phyloP scores from a whole-genome alignment of 257 asterid species.

The Schizonepeta tenuifolia region DNA sequence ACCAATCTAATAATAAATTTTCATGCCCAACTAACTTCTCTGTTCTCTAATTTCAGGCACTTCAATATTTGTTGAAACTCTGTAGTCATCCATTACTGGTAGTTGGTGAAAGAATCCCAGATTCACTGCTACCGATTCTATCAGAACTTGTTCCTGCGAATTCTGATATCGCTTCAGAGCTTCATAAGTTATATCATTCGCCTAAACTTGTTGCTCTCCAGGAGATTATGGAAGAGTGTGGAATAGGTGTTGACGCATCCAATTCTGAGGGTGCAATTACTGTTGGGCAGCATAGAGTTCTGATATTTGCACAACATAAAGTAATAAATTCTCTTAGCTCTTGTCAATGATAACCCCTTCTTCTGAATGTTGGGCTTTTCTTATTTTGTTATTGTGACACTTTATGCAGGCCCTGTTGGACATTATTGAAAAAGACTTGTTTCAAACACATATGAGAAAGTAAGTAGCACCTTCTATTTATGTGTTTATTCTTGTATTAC shows the following conservation, averaged over 20 bases:
- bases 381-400: conserved; percentile 33
- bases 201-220: conserved; percentile 97
- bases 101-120: conserved; percentile 78
- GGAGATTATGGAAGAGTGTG: conserved; percentile 99
- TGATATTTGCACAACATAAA: conserved; percentile 98
- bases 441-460: conserved; percentile 86
- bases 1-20: neutral
- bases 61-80: conserved; percentile 91
- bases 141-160: conserved; percentile 80
- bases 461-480: conserved; percentile 46
- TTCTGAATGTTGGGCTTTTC: conserved; percentile 19
- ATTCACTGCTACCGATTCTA: conserved; percentile 63
- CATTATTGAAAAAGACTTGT: conserved; percentile 87
- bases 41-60: conserved; percentile 67
- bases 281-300: conserved; percentile 90
- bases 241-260: conserved; percentile 89
- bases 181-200: conserved; percentile 86
- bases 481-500: neutral
- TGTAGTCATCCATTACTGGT: conserved; percentile 98
- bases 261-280: conserved; percentile 73
- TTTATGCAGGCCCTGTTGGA: conserved; percentile 87
- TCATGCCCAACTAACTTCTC: conserved; percentile 34
- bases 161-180: conserved; percentile 71
- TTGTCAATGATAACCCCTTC: conserved; percentile 3
- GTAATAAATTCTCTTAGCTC: conserved; percentile 42